These are phyloP conservation scores for Ashbya aceris DNA, from an alignment of 1,139 yeast genomes.

Conservation along the genomic window DNA sequence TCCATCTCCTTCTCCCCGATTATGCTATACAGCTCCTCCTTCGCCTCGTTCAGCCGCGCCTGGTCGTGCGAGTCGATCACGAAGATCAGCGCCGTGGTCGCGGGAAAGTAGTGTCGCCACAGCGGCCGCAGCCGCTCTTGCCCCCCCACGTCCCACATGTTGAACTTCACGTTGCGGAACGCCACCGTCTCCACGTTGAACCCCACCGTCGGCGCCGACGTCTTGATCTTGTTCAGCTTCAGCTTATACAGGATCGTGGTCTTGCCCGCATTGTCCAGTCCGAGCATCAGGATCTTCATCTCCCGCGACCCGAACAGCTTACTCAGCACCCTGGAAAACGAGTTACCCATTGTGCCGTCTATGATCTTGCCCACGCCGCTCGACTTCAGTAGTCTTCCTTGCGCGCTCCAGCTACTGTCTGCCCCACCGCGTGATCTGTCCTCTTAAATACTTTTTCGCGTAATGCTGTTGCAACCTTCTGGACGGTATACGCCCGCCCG, in stretches of 20 bases:
- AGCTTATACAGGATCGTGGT: conserved; percentile 42
- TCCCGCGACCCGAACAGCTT: conserved; percentile 42
- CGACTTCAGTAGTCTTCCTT: too few species aligned
- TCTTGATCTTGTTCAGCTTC: conserved; percentile 36
- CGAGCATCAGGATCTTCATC: conserved; percentile 70
- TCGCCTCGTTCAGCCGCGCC: conserved; percentile 67
- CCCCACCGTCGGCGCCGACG: conserved; percentile 90
- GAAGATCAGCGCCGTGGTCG: conserved; percentile 87
- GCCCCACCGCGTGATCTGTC: neutral
- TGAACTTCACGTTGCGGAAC: conserved; percentile 78
- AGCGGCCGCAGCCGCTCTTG: conserved; percentile 83
- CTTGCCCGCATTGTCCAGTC: conserved; percentile 88
- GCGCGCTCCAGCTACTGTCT: too few species aligned
- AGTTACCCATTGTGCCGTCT: conserved; percentile 35
- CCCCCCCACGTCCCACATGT: conserved; percentile 97
- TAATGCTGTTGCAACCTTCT: neutral
- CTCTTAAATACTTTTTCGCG: neutral
- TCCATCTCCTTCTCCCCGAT: conserved; percentile 63
- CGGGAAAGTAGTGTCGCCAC: conserved; percentile 94
- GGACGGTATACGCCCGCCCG: too few species aligned
- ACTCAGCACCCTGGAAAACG: conserved; percentile 39
- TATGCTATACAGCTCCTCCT: conserved; percentile 67
- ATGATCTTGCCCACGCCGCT: too few species aligned
- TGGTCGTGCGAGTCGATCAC: conserved; percentile 79
- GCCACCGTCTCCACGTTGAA: conserved; percentile 90